These are phyloP conservation scores for Epichloe amarillans DNA, from an alignment of 2,329 filamentous ascomycete species.

Conservation along the genomic window DNA sequence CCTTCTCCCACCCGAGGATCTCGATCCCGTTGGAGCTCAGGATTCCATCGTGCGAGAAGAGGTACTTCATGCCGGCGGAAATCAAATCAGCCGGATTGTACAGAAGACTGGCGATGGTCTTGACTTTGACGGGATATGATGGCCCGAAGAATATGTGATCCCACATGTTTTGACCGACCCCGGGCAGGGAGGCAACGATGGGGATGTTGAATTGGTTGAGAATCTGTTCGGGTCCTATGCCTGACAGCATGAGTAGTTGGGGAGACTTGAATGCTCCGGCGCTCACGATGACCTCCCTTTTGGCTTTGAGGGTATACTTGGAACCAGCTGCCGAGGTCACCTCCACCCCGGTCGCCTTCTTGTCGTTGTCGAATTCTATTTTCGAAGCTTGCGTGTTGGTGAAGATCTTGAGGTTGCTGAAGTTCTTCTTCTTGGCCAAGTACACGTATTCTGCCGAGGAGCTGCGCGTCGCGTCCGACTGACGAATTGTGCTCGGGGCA, in stretches of 20 bases:
- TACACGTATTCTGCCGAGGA: constrained; percentile 16
- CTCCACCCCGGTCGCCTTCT: constrained; percentile 26
- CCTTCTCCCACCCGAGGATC: constrained; percentile 15
- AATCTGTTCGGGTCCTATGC: constrained; percentile 4
- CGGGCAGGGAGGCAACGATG: not conserved
- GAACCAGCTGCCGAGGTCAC: constrained; percentile 6
- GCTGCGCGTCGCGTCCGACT: constrained; percentile 12
- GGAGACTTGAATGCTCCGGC: constrained; percentile 5
- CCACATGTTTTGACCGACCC: constrained; percentile 5
- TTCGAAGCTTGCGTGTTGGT: constrained; percentile 27
- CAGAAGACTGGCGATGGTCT: constrained; percentile 1
- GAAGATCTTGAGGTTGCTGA: constrained; percentile 24
- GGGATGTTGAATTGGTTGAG: constrained; percentile 2
- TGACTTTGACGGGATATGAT: constrained; percentile 4
- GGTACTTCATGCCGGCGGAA: not conserved
- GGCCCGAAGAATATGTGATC: constrained; percentile 7
- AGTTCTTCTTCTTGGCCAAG: constrained; percentile 12
- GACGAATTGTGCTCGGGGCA: constrained; percentile 10
- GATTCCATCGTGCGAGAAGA: not conserved
- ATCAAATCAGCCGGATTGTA: not conserved
- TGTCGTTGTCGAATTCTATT: constrained; percentile 28
- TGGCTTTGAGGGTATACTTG: constrained; percentile 1
- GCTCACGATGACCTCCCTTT: constrained; percentile 1
- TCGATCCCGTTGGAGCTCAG: constrained; percentile 7
- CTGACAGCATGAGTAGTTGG: constrained; percentile 8